phyloP scores from a whole-genome alignment of 2,329 filamentous ascomycete genomes.

The Dactylellina leptospora region DNA sequence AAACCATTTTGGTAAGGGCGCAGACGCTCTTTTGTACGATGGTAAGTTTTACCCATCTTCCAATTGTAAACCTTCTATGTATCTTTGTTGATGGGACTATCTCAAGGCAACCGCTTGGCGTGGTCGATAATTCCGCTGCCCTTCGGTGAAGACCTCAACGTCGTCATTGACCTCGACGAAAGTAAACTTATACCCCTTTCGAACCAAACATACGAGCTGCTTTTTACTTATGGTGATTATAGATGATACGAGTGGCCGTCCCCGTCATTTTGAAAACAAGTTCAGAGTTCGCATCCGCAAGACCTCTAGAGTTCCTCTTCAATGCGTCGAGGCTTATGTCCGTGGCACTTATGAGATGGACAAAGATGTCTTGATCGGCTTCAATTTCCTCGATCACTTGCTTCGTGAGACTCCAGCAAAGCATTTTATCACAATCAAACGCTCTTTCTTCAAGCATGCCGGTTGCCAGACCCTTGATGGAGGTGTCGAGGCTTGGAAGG shows the following conservation, averaged over 20 bases:
- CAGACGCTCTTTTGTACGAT: conserved; percentile 56
- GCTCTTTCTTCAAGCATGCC: conserved; percentile 77
- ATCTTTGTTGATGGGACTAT: conserved; percentile 70
- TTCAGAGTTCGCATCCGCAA: conserved; percentile 71
- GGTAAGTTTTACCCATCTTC: conserved; percentile 37
- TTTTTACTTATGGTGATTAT: conserved; percentile 57
- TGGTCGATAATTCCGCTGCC: conserved; percentile 69
- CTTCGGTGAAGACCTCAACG: conserved; percentile 65
- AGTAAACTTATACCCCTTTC: conserved; percentile 63
- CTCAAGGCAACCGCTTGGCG: conserved; percentile 76
- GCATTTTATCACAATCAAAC: conserved; percentile 75
- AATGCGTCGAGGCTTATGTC: conserved; percentile 73
- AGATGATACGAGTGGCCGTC: conserved; percentile 58
- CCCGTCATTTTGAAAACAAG: conserved; percentile 60
- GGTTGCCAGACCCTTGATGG: conserved; percentile 68
- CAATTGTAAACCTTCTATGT: conserved; percentile 62
- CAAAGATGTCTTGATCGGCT: conserved; percentile 75
- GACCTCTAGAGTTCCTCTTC: conserved; percentile 75
- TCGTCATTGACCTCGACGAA: conserved; percentile 76
- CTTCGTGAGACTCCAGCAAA: conserved; percentile 80
- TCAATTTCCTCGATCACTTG: conserved; percentile 91
- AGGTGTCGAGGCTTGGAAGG: conserved; percentile 81
- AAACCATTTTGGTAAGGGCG: conserved; percentile 64
- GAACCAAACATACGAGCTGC: neutral
- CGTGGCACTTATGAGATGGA: conserved; percentile 69